These are phyloP conservation scores for Encephalitozoon intestinalis DNA, from an alignment of 371 early-diverging fungal species.

Conservation along the genomic window DNA sequence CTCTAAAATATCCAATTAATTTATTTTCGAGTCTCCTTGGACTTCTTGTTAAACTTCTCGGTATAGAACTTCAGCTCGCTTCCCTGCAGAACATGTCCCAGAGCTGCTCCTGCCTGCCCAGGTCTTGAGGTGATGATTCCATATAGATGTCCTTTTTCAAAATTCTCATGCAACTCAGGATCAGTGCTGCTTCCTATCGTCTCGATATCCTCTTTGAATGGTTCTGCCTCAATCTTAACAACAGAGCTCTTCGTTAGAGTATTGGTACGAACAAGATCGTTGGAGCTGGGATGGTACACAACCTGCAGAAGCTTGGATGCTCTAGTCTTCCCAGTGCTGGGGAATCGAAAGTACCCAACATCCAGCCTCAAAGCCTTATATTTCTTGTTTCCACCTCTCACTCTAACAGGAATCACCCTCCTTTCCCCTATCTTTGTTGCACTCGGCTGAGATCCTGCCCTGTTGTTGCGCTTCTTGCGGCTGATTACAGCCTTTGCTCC, in stretches of 20 bases:
- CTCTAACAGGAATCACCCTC: constrained; percentile 82
- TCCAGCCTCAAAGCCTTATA: constrained; percentile 92
- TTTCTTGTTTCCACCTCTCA: constrained; percentile 96
- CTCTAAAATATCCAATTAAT: background rate
- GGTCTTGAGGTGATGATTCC: constrained; percentile 83
- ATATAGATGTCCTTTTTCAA: constrained; percentile 85
- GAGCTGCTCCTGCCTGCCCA: constrained; percentile 92
- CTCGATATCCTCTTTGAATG: constrained; percentile 95
- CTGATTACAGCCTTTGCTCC: constrained; percentile 92
- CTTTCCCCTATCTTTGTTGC: constrained; percentile 89
- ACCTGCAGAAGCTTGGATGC: constrained; percentile 88
- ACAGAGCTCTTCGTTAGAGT: constrained; percentile 95
- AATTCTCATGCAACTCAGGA: constrained; percentile 77
- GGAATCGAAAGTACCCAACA: constrained; percentile 67
- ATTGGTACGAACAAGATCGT: constrained; percentile 99
- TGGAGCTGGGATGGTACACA: constrained; percentile 97
- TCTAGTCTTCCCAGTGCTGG: background rate
- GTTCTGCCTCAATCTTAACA: constrained; percentile 93
- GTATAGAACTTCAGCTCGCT: constrained; percentile 88
- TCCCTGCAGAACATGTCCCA: constrained; percentile 97
- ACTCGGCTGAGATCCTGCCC: constrained; percentile 90
- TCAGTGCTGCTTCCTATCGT: constrained; percentile 77
- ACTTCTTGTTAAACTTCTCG: constrained; percentile 73
- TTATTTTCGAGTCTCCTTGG: background rate
- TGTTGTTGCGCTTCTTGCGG: constrained; percentile 98